phyloP scores from a whole-genome alignment of 2,329 filamentous ascomycete genomes.

The Colletotrichum sidae region DNA sequence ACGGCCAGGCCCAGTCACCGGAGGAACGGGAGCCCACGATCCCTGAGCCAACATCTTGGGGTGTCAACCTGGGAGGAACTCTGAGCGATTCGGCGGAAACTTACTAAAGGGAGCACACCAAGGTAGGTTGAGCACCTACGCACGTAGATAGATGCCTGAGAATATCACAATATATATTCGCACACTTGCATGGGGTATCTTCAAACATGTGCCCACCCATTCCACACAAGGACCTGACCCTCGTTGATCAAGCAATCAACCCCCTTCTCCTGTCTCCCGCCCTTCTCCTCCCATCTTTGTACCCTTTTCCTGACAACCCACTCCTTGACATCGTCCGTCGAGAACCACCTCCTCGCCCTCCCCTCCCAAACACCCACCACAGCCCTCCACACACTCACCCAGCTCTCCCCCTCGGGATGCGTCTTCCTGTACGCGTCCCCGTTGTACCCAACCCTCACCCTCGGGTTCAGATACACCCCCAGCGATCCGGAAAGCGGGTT shows the following conservation, averaged over 20 bases:
- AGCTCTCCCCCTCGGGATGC: slow-evolving; percentile 51
- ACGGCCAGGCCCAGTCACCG: too few species aligned
- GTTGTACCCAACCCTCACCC: slow-evolving; percentile 75
- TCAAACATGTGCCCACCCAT: slow-evolving; percentile 69
- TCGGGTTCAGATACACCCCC: slow-evolving; percentile 77
- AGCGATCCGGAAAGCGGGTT: slow-evolving; percentile 65
- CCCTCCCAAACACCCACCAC: slow-evolving; percentile 70
- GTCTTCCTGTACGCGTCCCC: slow-evolving; percentile 62
- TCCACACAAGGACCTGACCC: slow-evolving; percentile 68
- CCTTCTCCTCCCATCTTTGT: slow-evolving; percentile 51
- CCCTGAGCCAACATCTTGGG: too few species aligned
- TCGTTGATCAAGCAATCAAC: slow-evolving; percentile 68
- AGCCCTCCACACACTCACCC: slow-evolving; percentile 61
- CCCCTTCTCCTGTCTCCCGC: slow-evolving; percentile 56
- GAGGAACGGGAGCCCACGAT: too few species aligned
- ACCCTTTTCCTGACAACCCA: slow-evolving; percentile 53
- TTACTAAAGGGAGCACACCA: too few species aligned
- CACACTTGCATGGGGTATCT: slow-evolving; percentile 17
- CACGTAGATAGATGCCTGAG: not conserved
- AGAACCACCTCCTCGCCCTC: slow-evolving; percentile 59
- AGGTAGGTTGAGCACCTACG: too few species aligned
- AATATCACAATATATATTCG: not conserved
- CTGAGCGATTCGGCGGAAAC: too few species aligned
- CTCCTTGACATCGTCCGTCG: slow-evolving; percentile 41
- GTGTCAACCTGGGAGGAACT: too few species aligned